Evolutionary conservation across 2,329 filamentous ascomycete genomes (phyloP).

Genomic region (Botrytis cinerea): DNA sequence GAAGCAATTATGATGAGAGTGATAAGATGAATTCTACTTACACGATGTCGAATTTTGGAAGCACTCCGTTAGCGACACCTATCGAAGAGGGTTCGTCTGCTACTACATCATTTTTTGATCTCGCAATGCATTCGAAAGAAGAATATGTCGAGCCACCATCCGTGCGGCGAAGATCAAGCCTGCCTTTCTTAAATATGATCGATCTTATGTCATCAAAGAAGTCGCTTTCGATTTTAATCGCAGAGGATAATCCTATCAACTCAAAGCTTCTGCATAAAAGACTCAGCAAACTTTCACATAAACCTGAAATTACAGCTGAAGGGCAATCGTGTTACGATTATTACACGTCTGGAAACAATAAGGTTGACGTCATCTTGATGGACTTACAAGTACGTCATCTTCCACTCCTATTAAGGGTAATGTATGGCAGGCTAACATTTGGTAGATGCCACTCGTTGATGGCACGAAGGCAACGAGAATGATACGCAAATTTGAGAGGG

Average conservation of each 20-base stretch:
- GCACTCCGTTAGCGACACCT: conserved; percentile 10
- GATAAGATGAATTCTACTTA: conserved; percentile 14
- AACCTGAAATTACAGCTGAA: conserved; percentile 72
- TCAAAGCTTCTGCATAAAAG: conserved; percentile 79
- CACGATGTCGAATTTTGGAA: neutral
- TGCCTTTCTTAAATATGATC: neutral
- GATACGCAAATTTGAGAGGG: conserved; percentile 71
- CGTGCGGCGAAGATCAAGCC: neutral
- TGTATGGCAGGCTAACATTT: neutral
- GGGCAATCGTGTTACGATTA: conserved; percentile 78
- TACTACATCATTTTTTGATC: conserved; percentile 16
- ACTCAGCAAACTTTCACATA: conserved; percentile 73
- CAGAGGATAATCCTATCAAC: conserved; percentile 88
- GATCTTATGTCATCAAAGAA: conserved; percentile 2
- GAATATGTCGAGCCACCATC: neutral
- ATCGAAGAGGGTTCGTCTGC: conserved; percentile 7
- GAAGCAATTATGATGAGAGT: conserved; percentile 1
- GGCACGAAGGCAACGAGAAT: conserved; percentile 80
- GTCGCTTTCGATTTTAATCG: conserved; percentile 62
- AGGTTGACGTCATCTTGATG: conserved; percentile 85
- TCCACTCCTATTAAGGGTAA: neutral
- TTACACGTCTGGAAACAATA: conserved; percentile 61
- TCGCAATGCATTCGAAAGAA: neutral
- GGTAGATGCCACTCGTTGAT: conserved; percentile 88
- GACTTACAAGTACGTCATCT: conserved; percentile 75